phyloP scores from a whole-genome alignment of 2,329 filamentous ascomycete species.

The Monosporascus cannonballus region DNA sequence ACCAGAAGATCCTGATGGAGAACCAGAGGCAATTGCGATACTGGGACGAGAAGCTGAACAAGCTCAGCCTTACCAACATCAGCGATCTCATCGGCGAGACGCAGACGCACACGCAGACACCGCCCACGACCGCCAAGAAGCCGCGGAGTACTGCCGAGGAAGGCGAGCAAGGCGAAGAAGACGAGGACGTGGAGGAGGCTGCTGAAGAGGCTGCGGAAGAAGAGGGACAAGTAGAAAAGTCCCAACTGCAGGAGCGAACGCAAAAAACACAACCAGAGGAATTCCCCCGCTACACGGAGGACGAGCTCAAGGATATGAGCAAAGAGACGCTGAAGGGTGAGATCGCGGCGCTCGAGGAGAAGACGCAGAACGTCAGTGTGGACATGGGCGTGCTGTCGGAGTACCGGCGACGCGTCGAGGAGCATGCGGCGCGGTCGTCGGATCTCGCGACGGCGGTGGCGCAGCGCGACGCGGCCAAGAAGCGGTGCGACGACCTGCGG shows the following conservation, averaged over 20 bases:
- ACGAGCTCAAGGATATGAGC: constrained; percentile 62
- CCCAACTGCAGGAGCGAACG: constrained; percentile 13
- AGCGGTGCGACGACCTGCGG: constrained; percentile 85
- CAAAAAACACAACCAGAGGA: constrained; percentile 39
- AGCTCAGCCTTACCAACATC: constrained; percentile 77
- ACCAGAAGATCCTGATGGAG: constrained; percentile 80
- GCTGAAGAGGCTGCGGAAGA: constrained; percentile 11
- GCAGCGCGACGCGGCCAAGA: constrained; percentile 81
- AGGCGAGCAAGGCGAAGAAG: constrained; percentile 23
- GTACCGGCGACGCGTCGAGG: constrained; percentile 79
- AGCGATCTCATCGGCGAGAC: constrained; percentile 52
- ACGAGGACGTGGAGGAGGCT: constrained; percentile 9
- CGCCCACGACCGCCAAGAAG: constrained; percentile 15
- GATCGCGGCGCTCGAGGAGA: constrained; percentile 57
- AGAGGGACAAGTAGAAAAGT: constrained; percentile 17
- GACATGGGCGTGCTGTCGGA: constrained; percentile 85
- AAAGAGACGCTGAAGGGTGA: constrained; percentile 56
- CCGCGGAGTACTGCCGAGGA: constrained; percentile 16
- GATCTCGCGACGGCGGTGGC: constrained; percentile 75
- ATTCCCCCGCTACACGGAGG: constrained; percentile 71
- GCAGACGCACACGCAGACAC: constrained; percentile 20
- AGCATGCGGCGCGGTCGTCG: constrained; percentile 73
- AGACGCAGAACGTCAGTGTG: constrained; percentile 78
- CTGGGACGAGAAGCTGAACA: constrained; percentile 85
- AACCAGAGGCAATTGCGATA: constrained; percentile 79